Conservation (phyloP, 164 flowering plant genomes). For the Euptelea pleiosperma region DNA sequence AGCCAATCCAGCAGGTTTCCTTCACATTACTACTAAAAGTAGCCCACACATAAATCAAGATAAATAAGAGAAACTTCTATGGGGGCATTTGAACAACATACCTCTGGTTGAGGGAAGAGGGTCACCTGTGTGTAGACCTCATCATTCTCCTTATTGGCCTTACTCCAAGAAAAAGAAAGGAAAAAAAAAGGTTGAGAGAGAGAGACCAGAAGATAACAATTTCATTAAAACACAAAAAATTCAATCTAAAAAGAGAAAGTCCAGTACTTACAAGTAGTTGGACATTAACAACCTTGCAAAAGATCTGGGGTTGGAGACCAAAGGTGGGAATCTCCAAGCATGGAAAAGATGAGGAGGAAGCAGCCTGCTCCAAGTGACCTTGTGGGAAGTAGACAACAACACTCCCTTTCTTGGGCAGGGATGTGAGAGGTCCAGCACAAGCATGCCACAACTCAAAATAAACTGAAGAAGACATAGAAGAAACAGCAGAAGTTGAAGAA, state of each 20-base stretch:
- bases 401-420: conserved; percentile 79
- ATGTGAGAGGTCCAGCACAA: conserved; percentile 87
- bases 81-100: conserved; percentile 20
- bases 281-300: conserved; percentile 80
- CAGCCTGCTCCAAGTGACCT: conserved; percentile 82
- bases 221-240: not conserved
- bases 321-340: conserved; percentile 54
- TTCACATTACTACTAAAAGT: conserved; percentile 2
- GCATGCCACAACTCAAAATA: conserved; percentile 89
- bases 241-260: not conserved
- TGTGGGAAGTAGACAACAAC: conserved; percentile 91
- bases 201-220: conserved; percentile 1
- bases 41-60: conserved; percentile 3
- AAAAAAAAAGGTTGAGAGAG: not conserved
- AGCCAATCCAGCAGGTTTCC: not conserved
- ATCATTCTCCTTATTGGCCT: conserved; percentile 93
- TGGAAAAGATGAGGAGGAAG: conserved; percentile 45
- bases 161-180: conserved; percentile 13
- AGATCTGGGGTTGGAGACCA: conserved; percentile 79
- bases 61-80: not conserved
- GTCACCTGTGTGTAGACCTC: conserved; percentile 87
- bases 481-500: conserved; percentile 40
- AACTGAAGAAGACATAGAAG: conserved; percentile 43
- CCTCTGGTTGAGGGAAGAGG: conserved; percentile 81
- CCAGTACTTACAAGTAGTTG: conserved; percentile 61